Evolutionary conservation across 2,329 filamentous ascomycete species (phyloP), one percentile per base, ranked within the genome.

Genomic region (Phyllosticta citrichinensis): DNA sequence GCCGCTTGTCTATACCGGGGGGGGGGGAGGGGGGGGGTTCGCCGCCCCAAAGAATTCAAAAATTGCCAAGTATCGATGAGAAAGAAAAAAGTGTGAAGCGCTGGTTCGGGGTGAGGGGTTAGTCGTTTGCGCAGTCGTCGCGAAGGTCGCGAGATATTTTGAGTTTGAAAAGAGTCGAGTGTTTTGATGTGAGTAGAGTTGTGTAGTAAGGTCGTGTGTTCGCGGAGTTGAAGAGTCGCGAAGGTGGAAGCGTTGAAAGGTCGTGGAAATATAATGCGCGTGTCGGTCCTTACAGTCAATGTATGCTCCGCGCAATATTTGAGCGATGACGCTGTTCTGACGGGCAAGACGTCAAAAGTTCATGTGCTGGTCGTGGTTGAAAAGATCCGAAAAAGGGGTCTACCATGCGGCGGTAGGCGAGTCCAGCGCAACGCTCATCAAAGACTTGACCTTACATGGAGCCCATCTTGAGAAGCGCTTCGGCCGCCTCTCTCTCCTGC

Each of bases 401-500:
- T 8, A 30, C 27, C 27, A 30, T 30, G 27, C 27, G 9, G 27
- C 27, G 27, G 27, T 8, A 30, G 27, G 3, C 27, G 27, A 30
- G 27, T 30, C 27, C 27, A 30, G 27, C 27, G 5, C 3, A 30
- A 30, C 27, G 27, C 6, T 10, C 27, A 30, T 30, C 5, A 8
- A 10, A 30, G 6, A 10, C 27, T 30, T 10, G 27, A 8, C 19
- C 20, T 74, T 73, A 80, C 76, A 80, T 79, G 60, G 88, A 92
- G 76, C 89, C 87, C 74, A 94, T 87, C 73, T 86, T 84, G 69
- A 94, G 79, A 70, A 93, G 83, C 65, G 89, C 89, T 74, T 91
- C 89, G 65, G 92, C 83, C 60, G 89, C 89, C 74, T 91, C 89
- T 68, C 87, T 86, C 79, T 93, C 89, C 74, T 91, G 87, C 63